These are phyloP conservation scores for Tympanopsis confertula DNA, from an alignment of 2,329 filamentous ascomycete genomes.

Conservation along the genomic window DNA sequence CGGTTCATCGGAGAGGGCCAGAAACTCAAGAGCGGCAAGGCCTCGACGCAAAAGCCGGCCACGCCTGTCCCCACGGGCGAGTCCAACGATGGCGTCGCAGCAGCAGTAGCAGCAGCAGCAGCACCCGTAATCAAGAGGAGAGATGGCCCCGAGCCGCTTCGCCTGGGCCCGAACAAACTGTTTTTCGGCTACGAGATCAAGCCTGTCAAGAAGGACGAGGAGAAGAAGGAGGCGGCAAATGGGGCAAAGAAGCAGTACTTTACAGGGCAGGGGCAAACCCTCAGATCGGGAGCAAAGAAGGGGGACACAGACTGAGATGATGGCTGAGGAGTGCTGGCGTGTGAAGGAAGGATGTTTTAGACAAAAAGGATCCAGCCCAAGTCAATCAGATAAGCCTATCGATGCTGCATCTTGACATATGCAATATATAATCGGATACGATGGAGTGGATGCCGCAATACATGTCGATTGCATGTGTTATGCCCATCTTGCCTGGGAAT, in stretches of 20 bases:
- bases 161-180: slow-evolving; percentile 76
- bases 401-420: no score
- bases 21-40: slow-evolving; percentile 72
- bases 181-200: slow-evolving; percentile 95
- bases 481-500: no score
- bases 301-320: slow-evolving; percentile 41
- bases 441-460: no score
- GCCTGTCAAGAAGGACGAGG: slow-evolving; percentile 69
- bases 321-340: slow-evolving; percentile 30
- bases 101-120: slow-evolving; percentile 16
- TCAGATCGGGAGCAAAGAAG: slow-evolving; percentile 60
- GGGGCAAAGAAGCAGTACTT: slow-evolving; percentile 64
- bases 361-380: no score
- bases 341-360: no score
- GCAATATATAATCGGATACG: no score
- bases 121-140: slow-evolving; percentile 30
- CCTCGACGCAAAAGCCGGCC: slow-evolving; percentile 58
- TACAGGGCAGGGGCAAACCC: slow-evolving; percentile 71
- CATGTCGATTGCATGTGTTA: no score
- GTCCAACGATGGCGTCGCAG: slow-evolving; percentile 24
- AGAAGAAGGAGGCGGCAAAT: slow-evolving; percentile 55
- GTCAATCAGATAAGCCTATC: no score
- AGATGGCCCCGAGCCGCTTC: slow-evolving; percentile 76
- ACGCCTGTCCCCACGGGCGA: slow-evolving; percentile 58
- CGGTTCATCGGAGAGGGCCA: slow-evolving; percentile 75